These are phyloP conservation scores for Scedosporium dehoogii DNA, from an alignment of 2,329 filamentous ascomycete species.

Conservation along the genomic window DNA sequence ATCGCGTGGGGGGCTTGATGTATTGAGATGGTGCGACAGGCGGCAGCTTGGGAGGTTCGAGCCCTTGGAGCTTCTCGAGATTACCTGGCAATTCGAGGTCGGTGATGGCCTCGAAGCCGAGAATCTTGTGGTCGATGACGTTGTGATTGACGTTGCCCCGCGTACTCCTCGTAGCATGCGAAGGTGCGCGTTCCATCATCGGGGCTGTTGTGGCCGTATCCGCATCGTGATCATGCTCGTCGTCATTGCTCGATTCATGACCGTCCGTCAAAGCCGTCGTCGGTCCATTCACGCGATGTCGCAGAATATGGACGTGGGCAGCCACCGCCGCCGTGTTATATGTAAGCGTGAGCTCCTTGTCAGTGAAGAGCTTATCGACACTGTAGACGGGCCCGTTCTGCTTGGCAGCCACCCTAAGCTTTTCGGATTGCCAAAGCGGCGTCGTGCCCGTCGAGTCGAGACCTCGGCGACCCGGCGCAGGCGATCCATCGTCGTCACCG, in stretches of 20 bases:
- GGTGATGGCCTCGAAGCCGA: slow-evolving; percentile 50
- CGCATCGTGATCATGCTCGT: slow-evolving; percentile 35
- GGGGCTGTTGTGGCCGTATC: slow-evolving; percentile 31
- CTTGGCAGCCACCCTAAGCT: slow-evolving; percentile 40
- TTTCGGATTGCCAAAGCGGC: slow-evolving; percentile 53
- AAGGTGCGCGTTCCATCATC: slow-evolving; percentile 53
- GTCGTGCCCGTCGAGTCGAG: slow-evolving; percentile 49
- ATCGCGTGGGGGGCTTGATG: slow-evolving; percentile 45
- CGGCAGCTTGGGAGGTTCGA: slow-evolving; percentile 48
- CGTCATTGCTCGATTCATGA: slow-evolving; percentile 41
- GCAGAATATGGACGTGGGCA: slow-evolving; percentile 51
- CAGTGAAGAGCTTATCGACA: slow-evolving; percentile 61
- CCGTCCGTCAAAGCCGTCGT: slow-evolving; percentile 36
- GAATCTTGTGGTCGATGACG: slow-evolving; percentile 45
- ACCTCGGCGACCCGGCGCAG: slow-evolving; percentile 44
- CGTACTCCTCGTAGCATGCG: slow-evolving; percentile 54
- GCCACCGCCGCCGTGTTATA: slow-evolving; percentile 54
- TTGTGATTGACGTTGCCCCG: slow-evolving; percentile 43
- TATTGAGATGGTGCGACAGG: slow-evolving; percentile 47
- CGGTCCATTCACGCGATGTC: slow-evolving; percentile 42
- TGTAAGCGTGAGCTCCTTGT: slow-evolving; percentile 57
- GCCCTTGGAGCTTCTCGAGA: slow-evolving; percentile 43
- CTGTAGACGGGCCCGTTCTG: slow-evolving; percentile 52
- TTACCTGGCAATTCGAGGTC: slow-evolving; percentile 51
- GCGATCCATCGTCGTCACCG: slow-evolving; percentile 56